Evolutionary conservation across 805 yeast genomes (phyloP), one percentile per base, ranked within the genome.

Genomic region (Groenewaldozyma salmanticensis): DNA sequence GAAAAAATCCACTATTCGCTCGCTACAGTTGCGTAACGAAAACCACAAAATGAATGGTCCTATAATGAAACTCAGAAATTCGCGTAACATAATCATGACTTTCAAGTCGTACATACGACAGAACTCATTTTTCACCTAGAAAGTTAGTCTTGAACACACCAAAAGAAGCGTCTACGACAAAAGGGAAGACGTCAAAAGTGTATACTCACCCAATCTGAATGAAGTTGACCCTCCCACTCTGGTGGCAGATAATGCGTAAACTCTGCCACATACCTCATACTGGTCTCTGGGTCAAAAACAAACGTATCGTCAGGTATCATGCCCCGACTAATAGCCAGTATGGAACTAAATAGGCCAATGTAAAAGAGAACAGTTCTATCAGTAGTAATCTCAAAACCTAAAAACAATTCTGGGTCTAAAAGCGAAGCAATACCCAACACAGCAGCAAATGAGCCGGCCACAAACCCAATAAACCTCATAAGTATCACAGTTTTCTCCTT

Each of bases 41-140:
- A 81, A 77, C 82, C 95, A 87, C 16, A 92, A 64, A n/a, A 92
- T 75, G 46, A 87, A 82, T 1, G 98, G 99, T 1, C 95, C 80
- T 49, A 90, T 60, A 1, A 90, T 61, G 50, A 92, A 70, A 55
- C 96, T 84, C 27, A 84, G 69, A 27, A 94, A 65, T 59, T 92
- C 98, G 54, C 83, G 74, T 3, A 83, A 39, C 13, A 92, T 71
- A 7, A 87, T 65, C 31, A 81, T 62, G 4, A 92, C 62, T 52
- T 82, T 78, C 55, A 90, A 65, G 48, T 84, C 79, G 66, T 81
- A 92, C 27, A 84, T 66, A 40, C 72, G 70, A 52, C 92, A 81
- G 55, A 90, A 92, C 53, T 90, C 94, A 48, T 66, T 67, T 59
- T 86, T 86, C 4, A 90, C 94, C 38, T 75, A 78, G n/a, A 24